A percentile compares a stretch with the other conserved stretches of the same genome.
phyloP scores from a whole-genome alignment of 202 grass and related monocot genomes.

The Zizania palustris region DNA sequence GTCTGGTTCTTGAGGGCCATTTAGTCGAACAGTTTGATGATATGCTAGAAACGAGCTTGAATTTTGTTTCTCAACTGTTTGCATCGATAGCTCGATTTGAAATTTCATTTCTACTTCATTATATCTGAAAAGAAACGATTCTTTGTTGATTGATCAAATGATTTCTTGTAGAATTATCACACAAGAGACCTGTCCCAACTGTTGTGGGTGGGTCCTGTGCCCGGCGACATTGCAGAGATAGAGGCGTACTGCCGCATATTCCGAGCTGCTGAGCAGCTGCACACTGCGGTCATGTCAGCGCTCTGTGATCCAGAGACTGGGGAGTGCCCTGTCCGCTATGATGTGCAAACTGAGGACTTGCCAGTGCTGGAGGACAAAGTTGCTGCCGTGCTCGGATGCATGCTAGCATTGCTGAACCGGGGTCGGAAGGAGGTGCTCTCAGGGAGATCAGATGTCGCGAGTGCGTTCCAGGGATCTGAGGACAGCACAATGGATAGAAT shows the following conservation, averaged over 20 bases:
- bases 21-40: not conserved
- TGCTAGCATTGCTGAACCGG: constrained; percentile 76
- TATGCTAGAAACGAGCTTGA: constrained; percentile 13
- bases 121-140: not conserved
- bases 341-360: constrained; percentile 70
- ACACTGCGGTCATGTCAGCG: constrained; percentile 73
- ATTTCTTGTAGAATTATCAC: constrained; percentile 62
- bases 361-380: constrained; percentile 87
- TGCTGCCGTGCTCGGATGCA: constrained; percentile 78
- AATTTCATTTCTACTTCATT: not conserved
- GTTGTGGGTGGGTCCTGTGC: constrained; percentile 78
- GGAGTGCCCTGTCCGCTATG: constrained; percentile 69
- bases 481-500: constrained; percentile 59
- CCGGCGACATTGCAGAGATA: constrained; percentile 84
- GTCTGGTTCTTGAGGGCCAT: not conserved
- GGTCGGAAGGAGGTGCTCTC: constrained; percentile 79
- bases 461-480: constrained; percentile 52
- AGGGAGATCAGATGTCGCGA: constrained; percentile 53
- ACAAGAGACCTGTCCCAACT: constrained; percentile 73
- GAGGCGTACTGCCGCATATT: constrained; percentile 96
- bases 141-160: constrained; percentile 13
- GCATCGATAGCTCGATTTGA: not conserved
- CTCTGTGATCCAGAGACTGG: constrained; percentile 95
- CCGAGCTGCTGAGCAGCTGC: constrained; percentile 82
- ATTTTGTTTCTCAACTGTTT: constrained; percentile 38